Conservation (phyloP, 1,139 yeast genomes). For the Scheffersomyces parashehatae region DNA sequence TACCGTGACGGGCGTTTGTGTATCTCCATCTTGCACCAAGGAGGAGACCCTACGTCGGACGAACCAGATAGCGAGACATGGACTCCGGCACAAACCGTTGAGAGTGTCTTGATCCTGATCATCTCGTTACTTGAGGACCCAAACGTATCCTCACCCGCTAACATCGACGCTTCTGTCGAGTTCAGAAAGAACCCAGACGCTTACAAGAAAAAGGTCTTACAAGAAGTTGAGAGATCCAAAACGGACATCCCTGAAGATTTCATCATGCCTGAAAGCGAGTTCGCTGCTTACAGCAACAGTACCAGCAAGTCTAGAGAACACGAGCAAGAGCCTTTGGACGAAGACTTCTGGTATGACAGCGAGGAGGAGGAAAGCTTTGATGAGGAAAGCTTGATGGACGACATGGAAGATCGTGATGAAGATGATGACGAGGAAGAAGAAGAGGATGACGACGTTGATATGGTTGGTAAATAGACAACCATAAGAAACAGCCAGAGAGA, state of each 20-base stretch:
- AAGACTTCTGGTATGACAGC: slow-evolving; percentile 83
- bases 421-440: slow-evolving; percentile 62
- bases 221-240: slow-evolving; percentile 83
- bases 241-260: slow-evolving; percentile 85
- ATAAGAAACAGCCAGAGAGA: too few species aligned
- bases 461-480: slow-evolving; percentile 25
- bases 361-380: slow-evolving; percentile 55
- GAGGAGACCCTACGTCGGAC: slow-evolving; percentile 85
- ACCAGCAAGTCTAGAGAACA: slow-evolving; percentile 36
- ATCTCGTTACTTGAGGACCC: slow-evolving; percentile 92
- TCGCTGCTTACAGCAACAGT: slow-evolving; percentile 60
- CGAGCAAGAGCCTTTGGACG: slow-evolving; percentile 73
- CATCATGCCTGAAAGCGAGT: slow-evolving; percentile 67
- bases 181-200: slow-evolving; percentile 83
- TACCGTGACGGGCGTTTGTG: slow-evolving; percentile 92
- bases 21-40: slow-evolving; percentile 86
- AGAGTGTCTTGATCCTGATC: slow-evolving; percentile 83
- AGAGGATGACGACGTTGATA: slow-evolving; percentile 41
- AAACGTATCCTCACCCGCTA: slow-evolving; percentile 90
- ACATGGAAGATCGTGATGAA: slow-evolving; percentile 54
- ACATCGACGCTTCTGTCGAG: slow-evolving; percentile 93
- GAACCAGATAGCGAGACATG: slow-evolving; percentile 93
- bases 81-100: slow-evolving; percentile 97
- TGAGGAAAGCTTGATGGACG: slow-evolving; percentile 57
- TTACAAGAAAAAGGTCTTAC: slow-evolving; percentile 73